These are phyloP conservation scores for Cyathus striatus DNA, from an alignment of 768 basidiomycete species.

Conservation along the genomic window DNA sequence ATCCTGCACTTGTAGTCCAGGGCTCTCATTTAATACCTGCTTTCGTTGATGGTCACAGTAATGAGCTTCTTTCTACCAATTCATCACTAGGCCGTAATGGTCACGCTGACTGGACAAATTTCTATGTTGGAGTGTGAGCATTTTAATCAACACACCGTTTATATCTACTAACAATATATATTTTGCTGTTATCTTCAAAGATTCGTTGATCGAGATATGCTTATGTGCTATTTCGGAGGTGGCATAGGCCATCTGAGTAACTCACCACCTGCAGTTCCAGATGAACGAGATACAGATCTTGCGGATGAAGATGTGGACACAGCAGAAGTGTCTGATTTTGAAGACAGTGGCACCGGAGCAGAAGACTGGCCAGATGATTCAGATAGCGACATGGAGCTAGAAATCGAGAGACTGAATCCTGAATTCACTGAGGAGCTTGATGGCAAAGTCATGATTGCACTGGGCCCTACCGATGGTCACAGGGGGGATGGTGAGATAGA, in stretches of 20 bases:
- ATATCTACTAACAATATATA: neutral
- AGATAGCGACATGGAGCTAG: no score
- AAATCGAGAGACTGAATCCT: no score
- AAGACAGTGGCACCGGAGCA: no score
- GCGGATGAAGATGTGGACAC: no score
- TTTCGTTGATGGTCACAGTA: conserved; percentile 13
- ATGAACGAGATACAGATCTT: no score
- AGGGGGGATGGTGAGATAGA: no score
- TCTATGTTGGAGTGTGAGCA: conserved; percentile 28
- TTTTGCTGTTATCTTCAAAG: conserved; percentile 7
- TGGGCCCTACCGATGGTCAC: no score
- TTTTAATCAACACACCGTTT: neutral
- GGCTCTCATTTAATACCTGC: conserved; percentile 34
- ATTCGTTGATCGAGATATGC: conserved; percentile 24
- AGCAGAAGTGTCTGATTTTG: no score
- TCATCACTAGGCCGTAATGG: conserved; percentile 3
- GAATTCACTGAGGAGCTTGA: no score
- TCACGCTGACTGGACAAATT: conserved; percentile 22
- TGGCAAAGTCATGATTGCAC: no score
- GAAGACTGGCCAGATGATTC: no score
- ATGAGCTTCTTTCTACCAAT: conserved; percentile 7
- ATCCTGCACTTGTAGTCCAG: conserved; percentile 32
- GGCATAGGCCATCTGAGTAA: conserved; percentile 27
- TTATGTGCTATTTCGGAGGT: conserved; percentile 18
- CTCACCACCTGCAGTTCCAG: no score